Base-by-base conservation (phyloP, 768 basidiomycete genomes). In the Dioszegia aurantiaca region DNA sequence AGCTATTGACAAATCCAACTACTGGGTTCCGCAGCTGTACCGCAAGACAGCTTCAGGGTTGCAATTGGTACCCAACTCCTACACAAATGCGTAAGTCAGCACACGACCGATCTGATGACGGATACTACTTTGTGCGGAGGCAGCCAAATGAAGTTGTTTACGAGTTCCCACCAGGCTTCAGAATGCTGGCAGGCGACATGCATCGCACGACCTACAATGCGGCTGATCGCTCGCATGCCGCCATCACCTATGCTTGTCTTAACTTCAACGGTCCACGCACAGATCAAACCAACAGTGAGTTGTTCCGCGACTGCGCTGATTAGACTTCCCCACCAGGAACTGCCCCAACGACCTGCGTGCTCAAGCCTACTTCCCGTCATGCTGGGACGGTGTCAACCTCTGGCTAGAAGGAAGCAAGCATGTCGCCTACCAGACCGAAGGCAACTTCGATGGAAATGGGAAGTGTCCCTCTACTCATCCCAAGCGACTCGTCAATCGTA, bases 131-230 rank as follows among this genome's bases (percentile, higher is more conserved):
- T 19, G 16, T 39, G 21, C 45, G 55, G 30, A 27, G 56, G 27
- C 37, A 21, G 55, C 14, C 24, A 16, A 44, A 58, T 37, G 68
- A 65, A 28, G 33, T 53, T 8, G 52, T 70, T 24, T 58, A 61
- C 26, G 66, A 64, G 23, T 71, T 70, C 56, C 69, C 69, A 1
- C 49, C 55, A 28, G 69, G 67, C 5, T 69, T 70, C 51, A 36
- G 64, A 31, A 67, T 70, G 67, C 3, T 68, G 8, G 67, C 69
- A 6, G 72, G 72, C 5, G 49, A 67, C 44, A 58, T 67, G 3
- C 42, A 46, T 5, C 9, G 61, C 24, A 60, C 46, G 4, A 65
- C 61, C 4, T 49, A 55, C 21, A 54, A 68, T 48, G 44, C 39
- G 3, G 47, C 41, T 30, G 58, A 59, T 27, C 55, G 48, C 11